Base-by-base conservation (phyloP, 768 basidiomycete species). In the Leccinellum albellum region DNA sequence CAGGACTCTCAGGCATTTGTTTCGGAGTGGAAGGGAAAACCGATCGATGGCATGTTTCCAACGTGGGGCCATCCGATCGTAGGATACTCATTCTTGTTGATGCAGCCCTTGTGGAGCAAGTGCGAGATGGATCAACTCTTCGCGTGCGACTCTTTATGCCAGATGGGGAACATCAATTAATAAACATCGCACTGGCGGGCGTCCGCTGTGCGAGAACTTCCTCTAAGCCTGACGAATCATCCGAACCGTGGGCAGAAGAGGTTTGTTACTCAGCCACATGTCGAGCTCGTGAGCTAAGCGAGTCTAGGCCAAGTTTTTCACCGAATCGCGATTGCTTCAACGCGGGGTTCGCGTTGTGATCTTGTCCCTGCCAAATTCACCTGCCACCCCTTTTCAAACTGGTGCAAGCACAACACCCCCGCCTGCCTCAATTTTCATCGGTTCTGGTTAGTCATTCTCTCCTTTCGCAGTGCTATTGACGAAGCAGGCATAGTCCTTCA, bases 231-330 rank as follows among this genome's bases (percentile, higher is more conserved):
- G 88, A 87, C 24, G 93, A 95, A 69, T 61, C 81, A 6, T 85
- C 89, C 21, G 94, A 97, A 69, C 82, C 81, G 40, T 94, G 84
- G 80, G 88, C 86, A 59, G 96, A 98, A 77, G 96, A 98, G 78
- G 91, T 92, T 61, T 59, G 79, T 73, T 49, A 23, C 54, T 50
- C 9, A 29, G 50, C 51, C 50, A 23, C 12, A n/a, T 45, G 15
- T 21, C 9, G 14, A 49, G 12, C 17, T 1, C 46, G 23, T 14
- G 37, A 21, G 20, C 55, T 67, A 53, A 55, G 53, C 51, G n/a
- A 46, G 49, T 56, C 7, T 55, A 94, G 92, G 94, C 94, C 32
- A 91, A 88, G 74, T 94, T 87, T 75, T 99, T 98, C 75, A 89
- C 90, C 55, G 96, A 98, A 77, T 87, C 84, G 23, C 88, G 86